Evolutionary conservation across 805 yeast species (phyloP), one percentile per base, ranked within the genome.

Genomic region (Metschnikowia continentalis): DNA sequence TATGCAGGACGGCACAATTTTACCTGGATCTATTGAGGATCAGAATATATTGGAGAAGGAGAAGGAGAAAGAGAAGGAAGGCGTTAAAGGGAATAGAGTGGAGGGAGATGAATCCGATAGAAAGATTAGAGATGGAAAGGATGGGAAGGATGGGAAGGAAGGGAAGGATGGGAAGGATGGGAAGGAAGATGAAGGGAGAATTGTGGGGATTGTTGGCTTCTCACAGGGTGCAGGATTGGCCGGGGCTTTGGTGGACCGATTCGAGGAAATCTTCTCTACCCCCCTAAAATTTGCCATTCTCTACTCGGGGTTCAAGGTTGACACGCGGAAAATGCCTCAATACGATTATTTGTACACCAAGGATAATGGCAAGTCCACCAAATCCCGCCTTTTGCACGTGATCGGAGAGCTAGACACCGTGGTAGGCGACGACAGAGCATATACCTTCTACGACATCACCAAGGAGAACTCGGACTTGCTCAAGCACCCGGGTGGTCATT

Each of bases 401-500:
- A 75, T 85, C 54, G 99, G 99, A 32, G 86, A 90, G 46, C 72
- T 87, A 20, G 99, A 94, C 61, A 86, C 94, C 11, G 84, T 94
- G 26, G 96, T 94, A 6, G 82, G 86, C 7, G 83, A 82, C 26
- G 86, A 80, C 23, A 76, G 96, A 60, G 79, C 91, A 0, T 71
- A 80, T 69, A 75, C 76, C 22, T 71, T 94, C 39, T 81, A 78
- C 51, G 63, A 72, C 17, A 48, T 52, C 22, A 54, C 64, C 46
- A 63, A 64, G 52, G 77, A 79, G 15, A 68, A 77, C 36, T 80
- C 85, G 47, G 78, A 79, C 47, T 71, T 87, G 5, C 74, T 86
- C 52, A 85, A 80, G 56, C 99, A 92, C 62, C 97, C 97, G 8
- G 98, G 99, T 54, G 97, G 98, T 1, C 99, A 92, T 64, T 90